Evolutionary conservation across 768 basidiomycete species (phyloP).

Genomic region (Guyanaporus albipodus): DNA sequence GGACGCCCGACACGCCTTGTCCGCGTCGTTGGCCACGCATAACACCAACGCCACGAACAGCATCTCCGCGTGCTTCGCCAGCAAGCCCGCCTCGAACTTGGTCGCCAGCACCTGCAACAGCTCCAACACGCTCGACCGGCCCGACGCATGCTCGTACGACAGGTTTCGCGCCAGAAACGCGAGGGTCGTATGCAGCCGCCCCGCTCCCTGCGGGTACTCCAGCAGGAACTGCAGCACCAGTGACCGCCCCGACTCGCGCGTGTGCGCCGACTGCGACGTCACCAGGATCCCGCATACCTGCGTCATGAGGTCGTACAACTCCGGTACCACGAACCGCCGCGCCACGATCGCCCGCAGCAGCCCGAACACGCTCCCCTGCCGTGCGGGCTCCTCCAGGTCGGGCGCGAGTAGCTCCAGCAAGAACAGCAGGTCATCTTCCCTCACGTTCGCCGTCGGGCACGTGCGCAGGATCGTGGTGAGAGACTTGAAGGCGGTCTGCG

Average conservation of each 20-base stretch:
- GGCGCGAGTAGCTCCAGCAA: constrained; percentile 83
- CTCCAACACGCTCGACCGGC: constrained; percentile 92
- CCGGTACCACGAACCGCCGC: constrained; percentile 89
- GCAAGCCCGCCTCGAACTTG: constrained; percentile 76
- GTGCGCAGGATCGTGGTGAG: constrained; percentile 90
- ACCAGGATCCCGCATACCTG: constrained; percentile 89
- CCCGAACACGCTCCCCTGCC: constrained; percentile 83
- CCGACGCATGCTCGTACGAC: constrained; percentile 86
- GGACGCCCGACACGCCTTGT: constrained; percentile 84
- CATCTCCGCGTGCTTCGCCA: constrained; percentile 80
- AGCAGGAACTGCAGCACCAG: constrained; percentile 91
- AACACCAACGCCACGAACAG: constrained; percentile 90
- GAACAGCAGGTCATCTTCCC: constrained; percentile 85
- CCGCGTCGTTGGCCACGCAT: constrained; percentile 92
- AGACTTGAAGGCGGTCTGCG: constrained; percentile 84
- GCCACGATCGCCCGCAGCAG: constrained; percentile 88
- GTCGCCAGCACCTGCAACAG: constrained; percentile 76
- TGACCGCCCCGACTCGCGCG: constrained; percentile 88
- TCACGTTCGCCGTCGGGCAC: constrained; percentile 71
- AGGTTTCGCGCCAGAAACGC: constrained; percentile 90
- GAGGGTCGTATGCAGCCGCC: constrained; percentile 83
- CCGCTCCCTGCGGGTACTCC: constrained; percentile 96
- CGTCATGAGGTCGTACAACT: constrained; percentile 97
- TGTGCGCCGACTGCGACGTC: constrained; percentile 84
- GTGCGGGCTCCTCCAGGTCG: constrained; percentile 83